Conservation (phyloP, 257 asterid species). For the Eustoma russellianum region DNA sequence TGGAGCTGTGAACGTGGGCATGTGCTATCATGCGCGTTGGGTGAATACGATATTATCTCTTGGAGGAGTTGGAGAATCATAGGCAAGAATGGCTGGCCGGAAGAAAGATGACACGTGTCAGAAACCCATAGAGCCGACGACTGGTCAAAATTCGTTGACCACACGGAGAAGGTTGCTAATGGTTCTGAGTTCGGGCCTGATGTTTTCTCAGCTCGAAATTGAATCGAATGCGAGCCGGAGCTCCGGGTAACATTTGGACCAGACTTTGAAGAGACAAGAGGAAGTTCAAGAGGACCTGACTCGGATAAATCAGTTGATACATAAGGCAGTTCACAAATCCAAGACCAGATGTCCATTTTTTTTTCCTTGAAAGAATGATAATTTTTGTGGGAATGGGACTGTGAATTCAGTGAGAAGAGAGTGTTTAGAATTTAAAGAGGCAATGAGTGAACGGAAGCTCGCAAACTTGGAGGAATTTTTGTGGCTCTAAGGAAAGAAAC, state of each 20-base stretch:
- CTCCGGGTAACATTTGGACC: background rate
- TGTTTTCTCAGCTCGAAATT: constrained; percentile 39
- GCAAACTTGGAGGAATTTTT: constrained; percentile 43
- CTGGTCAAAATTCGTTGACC: constrained; percentile 20
- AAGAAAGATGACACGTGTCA: constrained; percentile 35
- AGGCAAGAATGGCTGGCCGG: constrained; percentile 66
- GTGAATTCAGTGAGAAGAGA: background rate
- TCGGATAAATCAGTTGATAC: constrained; percentile 33
- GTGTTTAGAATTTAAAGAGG: constrained; percentile 21
- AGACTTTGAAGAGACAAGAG: constrained; percentile 30
- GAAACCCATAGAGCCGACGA: constrained; percentile 47
- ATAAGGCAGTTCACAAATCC: constrained; percentile 70
- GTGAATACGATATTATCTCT: constrained; percentile 58
- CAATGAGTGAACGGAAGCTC: constrained; percentile 40
- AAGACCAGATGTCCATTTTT: constrained; percentile 76
- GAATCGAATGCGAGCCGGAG: constrained; percentile 26
- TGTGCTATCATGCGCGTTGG: constrained; percentile 52
- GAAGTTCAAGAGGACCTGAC: constrained; percentile 27
- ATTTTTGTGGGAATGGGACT: background rate
- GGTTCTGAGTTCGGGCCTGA: constrained; percentile 19
- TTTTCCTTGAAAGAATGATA: background rate
- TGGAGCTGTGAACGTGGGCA: constrained; percentile 68
- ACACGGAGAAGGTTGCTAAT: constrained; percentile 41
- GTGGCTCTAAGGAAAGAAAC: constrained; percentile 11
- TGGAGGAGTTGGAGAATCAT: constrained; percentile 63